Evolutionary conservation across 768 basidiomycete genomes (phyloP).

Genomic region (Phanerochaete carnosa): DNA sequence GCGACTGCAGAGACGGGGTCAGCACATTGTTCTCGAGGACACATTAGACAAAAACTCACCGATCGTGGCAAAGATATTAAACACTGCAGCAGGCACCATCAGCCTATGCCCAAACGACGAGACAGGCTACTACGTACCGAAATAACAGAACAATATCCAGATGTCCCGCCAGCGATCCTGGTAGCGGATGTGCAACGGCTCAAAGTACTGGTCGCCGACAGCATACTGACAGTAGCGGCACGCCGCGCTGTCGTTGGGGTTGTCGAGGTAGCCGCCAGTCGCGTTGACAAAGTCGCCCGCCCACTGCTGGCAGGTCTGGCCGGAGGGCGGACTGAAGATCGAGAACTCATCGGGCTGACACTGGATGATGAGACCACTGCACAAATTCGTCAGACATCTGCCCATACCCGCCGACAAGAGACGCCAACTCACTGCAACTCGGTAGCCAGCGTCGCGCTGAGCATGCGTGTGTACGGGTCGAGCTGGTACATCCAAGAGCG

Average conservation of each 20-base stretch:
- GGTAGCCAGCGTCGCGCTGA: constrained; percentile 73
- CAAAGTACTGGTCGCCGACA: constrained; percentile 68
- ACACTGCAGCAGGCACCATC: constrained; percentile 34
- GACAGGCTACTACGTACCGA: constrained; percentile 35
- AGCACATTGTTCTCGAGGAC: neutral
- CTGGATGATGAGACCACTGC: constrained; percentile 55
- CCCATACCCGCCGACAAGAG: too few species aligned
- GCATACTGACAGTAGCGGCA: constrained; percentile 76
- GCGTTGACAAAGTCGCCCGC: constrained; percentile 57
- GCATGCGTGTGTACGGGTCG: constrained; percentile 64
- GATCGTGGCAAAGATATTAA: constrained; percentile 67
- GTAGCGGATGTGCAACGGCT: constrained; percentile 64
- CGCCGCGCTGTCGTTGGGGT: constrained; percentile 50
- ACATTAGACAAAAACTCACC: constrained; percentile 26
- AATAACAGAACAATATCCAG: constrained; percentile 62
- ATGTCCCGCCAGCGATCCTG: constrained; percentile 64
- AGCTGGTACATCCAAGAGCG: constrained; percentile 75
- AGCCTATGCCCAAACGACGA: neutral
- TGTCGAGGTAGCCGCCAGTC: constrained; percentile 73
- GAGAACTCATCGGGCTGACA: constrained; percentile 71
- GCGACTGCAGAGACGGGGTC: constrained; percentile 42
- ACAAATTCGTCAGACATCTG: neutral
- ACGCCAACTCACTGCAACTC: constrained; percentile 72
- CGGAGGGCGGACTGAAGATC: constrained; percentile 66
- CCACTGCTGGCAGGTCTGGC: constrained; percentile 73